Evolutionary conservation across 2,329 filamentous ascomycete genomes (phyloP), one percentile per base, ranked within the genome.

Genomic region (Hyphodiscus sp.): DNA sequence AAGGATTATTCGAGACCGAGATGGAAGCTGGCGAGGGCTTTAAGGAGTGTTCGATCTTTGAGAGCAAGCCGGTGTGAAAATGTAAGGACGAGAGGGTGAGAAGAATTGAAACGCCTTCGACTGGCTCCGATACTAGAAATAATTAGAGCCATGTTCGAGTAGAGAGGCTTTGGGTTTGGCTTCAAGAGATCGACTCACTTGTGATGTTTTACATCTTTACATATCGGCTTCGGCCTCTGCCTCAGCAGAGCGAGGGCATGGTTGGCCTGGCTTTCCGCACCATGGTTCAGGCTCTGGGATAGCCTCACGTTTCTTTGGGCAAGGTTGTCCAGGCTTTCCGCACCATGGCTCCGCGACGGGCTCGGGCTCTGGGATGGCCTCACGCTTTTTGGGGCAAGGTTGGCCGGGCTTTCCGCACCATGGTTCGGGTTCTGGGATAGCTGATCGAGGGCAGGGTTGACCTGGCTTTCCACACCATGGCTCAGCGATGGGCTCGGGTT

Each of bases 321-420:
- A 55, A 13, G 41, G 45, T 52, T 52, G 53, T 19, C 53, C 53
- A n/a, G 50, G 49, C 13, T 38, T 45, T 41, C 54, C 54, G 30
- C 44, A 47, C 23, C 23, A 26, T 56, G 2, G 54, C 54, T 49
- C 54, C 54, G 18, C 43, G 54, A 47, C 54, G 54, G 19, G 54
- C 10, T 15, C 23, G 7, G 52, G 51, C 26, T 50, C 54, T 7
- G 54, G 33, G 33, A 38, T 13, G 16, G 33, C 33, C 33, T 38
- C 33, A n/a, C 11, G 33, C 11, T 38, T 38, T 4, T n/a, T 13
- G 33, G 11, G 33, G 30, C 53, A 55, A 13, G 41, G 45, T 52
- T 52, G 53, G 7, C 53, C 53, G 11, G 50, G 49, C 10, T 30
- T 43, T 38, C 53, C 53, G 26, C 43, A 46, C 23, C 23, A 26